phyloP scores from a whole-genome alignment of 495 filamentous ascomycete genomes.

The Penicillium angulare region DNA sequence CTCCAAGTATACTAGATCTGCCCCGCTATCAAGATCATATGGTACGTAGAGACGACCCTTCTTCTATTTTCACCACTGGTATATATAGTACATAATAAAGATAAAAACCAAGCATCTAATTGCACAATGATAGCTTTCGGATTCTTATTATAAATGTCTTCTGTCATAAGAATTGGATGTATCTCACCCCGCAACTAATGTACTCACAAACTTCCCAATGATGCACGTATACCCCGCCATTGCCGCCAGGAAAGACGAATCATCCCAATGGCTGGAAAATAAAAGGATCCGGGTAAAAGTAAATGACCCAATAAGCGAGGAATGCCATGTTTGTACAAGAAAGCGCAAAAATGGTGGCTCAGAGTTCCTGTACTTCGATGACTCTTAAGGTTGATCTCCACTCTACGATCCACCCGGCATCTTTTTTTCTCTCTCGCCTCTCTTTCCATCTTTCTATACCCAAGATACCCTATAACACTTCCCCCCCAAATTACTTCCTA shows the following conservation, averaged over 20 bases:
- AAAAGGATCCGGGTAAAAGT: no score
- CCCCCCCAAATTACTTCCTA: not conserved
- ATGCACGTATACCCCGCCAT: constrained; percentile 21
- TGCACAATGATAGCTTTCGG: no score
- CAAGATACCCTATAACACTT: constrained; percentile 3
- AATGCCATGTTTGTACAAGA: no score
- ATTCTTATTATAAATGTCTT: not conserved
- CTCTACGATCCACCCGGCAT: constrained; percentile 18
- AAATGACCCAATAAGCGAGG: no score
- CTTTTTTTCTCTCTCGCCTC: constrained; percentile 18
- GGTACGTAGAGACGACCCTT: no score
- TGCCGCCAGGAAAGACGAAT: constrained; percentile 2
- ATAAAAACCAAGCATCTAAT: no score
- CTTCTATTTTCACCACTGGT: no score
- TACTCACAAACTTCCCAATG: not conserved
- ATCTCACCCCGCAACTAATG: not conserved
- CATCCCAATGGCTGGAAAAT: not conserved
- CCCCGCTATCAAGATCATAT: no score
- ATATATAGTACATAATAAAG: no score
- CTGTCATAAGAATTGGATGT: not conserved
- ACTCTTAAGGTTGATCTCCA: constrained; percentile 24
- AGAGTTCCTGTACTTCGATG: no score
- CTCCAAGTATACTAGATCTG: no score
- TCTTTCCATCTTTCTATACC: constrained; percentile 6
- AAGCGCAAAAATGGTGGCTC: no score